Evolutionary conservation across 192 early-diverging fungal genomes (phyloP).

Genomic region (Rhizophagus sp.): DNA sequence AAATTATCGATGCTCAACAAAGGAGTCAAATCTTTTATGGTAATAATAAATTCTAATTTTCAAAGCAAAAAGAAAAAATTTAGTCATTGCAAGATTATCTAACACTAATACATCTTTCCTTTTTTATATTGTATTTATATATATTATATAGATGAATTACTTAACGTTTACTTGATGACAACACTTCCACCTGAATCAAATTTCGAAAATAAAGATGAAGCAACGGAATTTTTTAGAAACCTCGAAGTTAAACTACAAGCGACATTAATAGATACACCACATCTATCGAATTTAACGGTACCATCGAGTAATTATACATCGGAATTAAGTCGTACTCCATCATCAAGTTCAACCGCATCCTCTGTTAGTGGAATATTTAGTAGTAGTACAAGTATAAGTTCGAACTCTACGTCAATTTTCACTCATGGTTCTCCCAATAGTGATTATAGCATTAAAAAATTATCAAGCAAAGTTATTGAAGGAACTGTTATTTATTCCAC

Average conservation of each 20-base stretch:
- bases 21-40: not conserved
- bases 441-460: slow-evolving; percentile 28
- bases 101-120: too few species aligned
- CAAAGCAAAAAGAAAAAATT: not conserved
- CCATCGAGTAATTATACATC: not conserved
- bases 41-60: not conserved
- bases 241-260: not conserved
- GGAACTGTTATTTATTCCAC: slow-evolving; percentile 46
- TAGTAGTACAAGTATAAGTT: not conserved
- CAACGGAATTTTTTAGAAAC: not conserved
- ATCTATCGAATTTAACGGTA: not conserved
- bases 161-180: not conserved
- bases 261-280: not conserved
- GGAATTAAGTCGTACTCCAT: not conserved
- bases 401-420: slow-evolving; percentile 31
- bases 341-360: not conserved
- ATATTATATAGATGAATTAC: not conserved
- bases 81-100: not conserved
- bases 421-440: slow-evolving; percentile 30
- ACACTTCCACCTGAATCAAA: not conserved
- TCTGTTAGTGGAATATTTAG: not conserved
- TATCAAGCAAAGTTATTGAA: slow-evolving; percentile 26
- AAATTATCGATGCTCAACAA: not conserved
- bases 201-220: not conserved
- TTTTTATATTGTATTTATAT: too few species aligned